Percentiles rank a stretch among this genome's conserved stretches.
Conservation (phyloP, 2,329 filamentous ascomycete genomes). For the Diplodia mutila region DNA sequence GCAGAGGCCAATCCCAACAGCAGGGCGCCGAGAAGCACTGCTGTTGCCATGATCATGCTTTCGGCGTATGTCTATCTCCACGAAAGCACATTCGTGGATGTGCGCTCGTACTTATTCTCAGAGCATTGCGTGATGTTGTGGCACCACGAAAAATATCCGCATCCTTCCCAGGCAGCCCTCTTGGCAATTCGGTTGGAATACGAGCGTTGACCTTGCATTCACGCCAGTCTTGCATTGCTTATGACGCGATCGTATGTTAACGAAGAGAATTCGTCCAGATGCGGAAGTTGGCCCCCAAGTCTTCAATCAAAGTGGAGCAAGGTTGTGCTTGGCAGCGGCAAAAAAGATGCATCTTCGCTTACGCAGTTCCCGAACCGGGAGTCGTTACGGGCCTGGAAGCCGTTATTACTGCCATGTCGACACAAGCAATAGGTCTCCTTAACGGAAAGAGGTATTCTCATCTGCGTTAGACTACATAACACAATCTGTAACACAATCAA, state of each 20-base stretch:
- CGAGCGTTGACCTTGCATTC: background rate
- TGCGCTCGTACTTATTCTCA: background rate
- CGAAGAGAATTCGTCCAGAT: background rate
- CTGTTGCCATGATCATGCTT: background rate
- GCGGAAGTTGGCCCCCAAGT: background rate
- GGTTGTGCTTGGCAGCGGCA: background rate
- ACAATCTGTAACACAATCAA: too few species aligned
- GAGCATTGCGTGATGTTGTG: background rate
- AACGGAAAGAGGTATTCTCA: too few species aligned
- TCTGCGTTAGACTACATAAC: too few species aligned
- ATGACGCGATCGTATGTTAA: too few species aligned
- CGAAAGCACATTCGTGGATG: background rate
- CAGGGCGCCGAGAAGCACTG: background rate
- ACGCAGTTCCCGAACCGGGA: background rate
- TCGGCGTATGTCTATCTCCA: background rate
- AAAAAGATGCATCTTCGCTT: background rate
- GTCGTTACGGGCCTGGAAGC: too few species aligned
- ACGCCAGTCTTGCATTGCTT: background rate
- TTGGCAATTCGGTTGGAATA: background rate
- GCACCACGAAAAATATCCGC: background rate
- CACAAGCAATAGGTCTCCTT: too few species aligned
- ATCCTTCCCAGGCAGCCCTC: background rate
- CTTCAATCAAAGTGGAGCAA: background rate
- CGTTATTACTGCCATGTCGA: too few species aligned
- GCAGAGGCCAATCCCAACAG: background rate